phyloP scores from a whole-genome alignment of 371 early-diverging fungal genomes.

The Mortierella sp. region DNA sequence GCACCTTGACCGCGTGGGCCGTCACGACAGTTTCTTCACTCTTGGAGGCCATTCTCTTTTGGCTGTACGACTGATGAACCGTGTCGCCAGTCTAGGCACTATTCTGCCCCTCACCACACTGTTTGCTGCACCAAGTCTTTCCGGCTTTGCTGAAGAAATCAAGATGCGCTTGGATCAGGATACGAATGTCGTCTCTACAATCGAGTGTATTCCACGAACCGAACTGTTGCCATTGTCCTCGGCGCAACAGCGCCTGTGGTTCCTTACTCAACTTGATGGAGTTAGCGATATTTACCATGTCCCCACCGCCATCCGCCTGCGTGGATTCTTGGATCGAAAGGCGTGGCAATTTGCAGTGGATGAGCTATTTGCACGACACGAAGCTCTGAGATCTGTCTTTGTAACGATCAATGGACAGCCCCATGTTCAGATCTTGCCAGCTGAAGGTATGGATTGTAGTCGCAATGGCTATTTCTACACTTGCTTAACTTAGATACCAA shows the following conservation, averaged over 20 bases:
- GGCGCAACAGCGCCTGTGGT: constrained; percentile 9
- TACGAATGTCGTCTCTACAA: neutral
- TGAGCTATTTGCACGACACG: constrained; percentile 5
- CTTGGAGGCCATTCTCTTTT: constrained; percentile 35
- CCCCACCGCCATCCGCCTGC: neutral
- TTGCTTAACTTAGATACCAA: no score
- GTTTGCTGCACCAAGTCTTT: no score
- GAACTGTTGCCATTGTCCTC: constrained; percentile 1
- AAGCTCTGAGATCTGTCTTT: constrained; percentile 6
- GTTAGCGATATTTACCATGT: constrained; percentile 10
- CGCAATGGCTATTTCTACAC: no score
- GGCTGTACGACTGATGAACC: constrained; percentile 22
- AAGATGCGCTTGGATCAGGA: neutral
- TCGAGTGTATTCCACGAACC: neutral
- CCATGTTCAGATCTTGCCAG: constrained; percentile 1
- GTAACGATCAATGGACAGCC: constrained; percentile 5
- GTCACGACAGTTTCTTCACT: constrained; percentile 25
- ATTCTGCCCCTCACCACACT: no score
- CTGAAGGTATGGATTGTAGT: no score
- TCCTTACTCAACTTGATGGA: constrained; percentile 9
- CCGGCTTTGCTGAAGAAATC: neutral
- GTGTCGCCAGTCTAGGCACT: no score
- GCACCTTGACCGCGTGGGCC: constrained; percentile 11
- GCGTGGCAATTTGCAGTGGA: constrained; percentile 1
- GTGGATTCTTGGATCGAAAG: neutral